Percentiles rank a stretch among this genome's conserved stretches.
phyloP scores from a whole-genome alignment of 2,329 filamentous ascomycete species.

The Claviceps cyperi region DNA sequence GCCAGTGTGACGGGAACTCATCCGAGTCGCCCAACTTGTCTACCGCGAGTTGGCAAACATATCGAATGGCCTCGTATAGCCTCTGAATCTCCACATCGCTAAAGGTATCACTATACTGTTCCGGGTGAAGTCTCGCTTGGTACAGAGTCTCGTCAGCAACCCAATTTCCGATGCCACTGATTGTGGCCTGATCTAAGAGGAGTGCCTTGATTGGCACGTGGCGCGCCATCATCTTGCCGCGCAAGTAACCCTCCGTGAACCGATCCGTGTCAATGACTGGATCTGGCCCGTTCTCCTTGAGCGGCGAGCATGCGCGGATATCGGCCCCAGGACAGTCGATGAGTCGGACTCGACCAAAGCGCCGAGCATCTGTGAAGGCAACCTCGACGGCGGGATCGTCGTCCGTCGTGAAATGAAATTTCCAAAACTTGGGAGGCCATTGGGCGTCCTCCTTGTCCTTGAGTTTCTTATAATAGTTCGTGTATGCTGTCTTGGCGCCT shows the following conservation, averaged over 20 bases:
- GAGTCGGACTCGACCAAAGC: conserved; percentile 66
- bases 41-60: conserved; percentile 68
- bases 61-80: conserved; percentile 58
- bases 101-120: conserved; percentile 82
- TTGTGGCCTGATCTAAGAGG: conserved; percentile 72
- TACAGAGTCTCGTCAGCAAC: conserved; percentile 91
- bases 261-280: conserved; percentile 69
- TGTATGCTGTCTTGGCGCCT: conserved; percentile 62
- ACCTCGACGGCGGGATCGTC: conserved; percentile 40
- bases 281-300: conserved; percentile 88
- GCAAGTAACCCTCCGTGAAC: conserved; percentile 64
- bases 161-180: conserved; percentile 95
- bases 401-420: conserved; percentile 60
- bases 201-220: conserved; percentile 82
- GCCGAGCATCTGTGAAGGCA: conserved; percentile 72
- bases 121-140: conserved; percentile 76
- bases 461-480: conserved; percentile 65
- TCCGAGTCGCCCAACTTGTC: conserved; percentile 69
- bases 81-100: conserved; percentile 52
- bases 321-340: conserved; percentile 65
- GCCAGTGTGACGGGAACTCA: conserved; percentile 73
- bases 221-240: conserved; percentile 54
- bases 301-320: conserved; percentile 61
- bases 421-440: conserved; percentile 87
- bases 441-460: conserved; percentile 40